Base-by-base conservation (phyloP, 345 rosid species). In the Erodium maritimum region DNA sequence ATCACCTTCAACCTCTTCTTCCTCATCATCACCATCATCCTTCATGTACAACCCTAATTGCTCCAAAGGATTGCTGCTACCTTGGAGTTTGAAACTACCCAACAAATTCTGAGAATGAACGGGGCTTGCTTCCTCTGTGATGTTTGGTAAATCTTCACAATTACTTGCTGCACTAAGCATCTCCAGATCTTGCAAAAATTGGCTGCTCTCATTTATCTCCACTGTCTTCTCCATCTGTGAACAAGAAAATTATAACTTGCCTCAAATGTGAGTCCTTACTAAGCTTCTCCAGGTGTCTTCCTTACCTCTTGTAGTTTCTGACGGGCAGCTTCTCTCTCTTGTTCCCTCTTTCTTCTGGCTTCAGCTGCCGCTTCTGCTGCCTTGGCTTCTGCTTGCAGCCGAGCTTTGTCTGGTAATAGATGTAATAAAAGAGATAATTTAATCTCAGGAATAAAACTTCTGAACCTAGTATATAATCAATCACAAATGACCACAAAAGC, bases 141-240 rank as follows among this genome's bases (percentile, higher is more conserved):
- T 74, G 67, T 67, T 81, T 1, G 83, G 78, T 22, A 79, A 37
- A 22, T 65, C 74, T 59, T 85, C 88, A 23, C n/a, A n/a, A n/a
- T n/a, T n/a, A n/a, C n/a, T n/a, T n/a, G 79, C 61, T 0, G 77
- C 67, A 69, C 87, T 75, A 50, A 91, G 80, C 96, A 86, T 74
- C 74, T 91, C 88, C 33, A 91, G 64, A 66, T 91, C 95, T 80
- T 88, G 76, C 86, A 91, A 77, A 68, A 86, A 84, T 53, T 67
- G 78, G 67, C 90, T 70, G 61, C 75, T 85, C 75, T 84, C 96
- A 23, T 86, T 84, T 64, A 91, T 91, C 22, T 84, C 91, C 53
- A 91, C 98, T 0, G 93, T 91, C 79, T 84, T 91, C 64, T 91
- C 95, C 87, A 91, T 84, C 98, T 91, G 87, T 29, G 8, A 29